Conservation (phyloP, 2,329 filamentous ascomycete species). For the Scytalidium sp. region DNA sequence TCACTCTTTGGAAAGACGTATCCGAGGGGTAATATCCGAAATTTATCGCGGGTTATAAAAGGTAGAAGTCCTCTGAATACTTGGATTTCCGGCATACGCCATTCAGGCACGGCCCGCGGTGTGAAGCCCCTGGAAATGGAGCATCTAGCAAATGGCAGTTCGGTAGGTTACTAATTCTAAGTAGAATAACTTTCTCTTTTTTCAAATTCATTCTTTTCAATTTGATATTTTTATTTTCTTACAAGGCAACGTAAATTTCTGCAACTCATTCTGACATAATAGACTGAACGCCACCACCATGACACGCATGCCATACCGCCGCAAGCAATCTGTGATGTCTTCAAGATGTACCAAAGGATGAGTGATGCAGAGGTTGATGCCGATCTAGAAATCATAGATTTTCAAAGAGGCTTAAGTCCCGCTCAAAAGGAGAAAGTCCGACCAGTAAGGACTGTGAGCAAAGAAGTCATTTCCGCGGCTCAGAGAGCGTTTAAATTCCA, state of each 20-base stretch:
- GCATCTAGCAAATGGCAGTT: background rate
- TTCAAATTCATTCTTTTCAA: background rate
- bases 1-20: background rate
- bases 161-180: background rate
- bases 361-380: slow-evolving; percentile 18
- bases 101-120: background rate
- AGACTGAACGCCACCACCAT: slow-evolving; percentile 9
- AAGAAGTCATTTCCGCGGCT: slow-evolving; percentile 19
- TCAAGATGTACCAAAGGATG: slow-evolving; percentile 28
- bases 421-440: slow-evolving; percentile 20
- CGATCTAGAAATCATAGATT: slow-evolving; percentile 26
- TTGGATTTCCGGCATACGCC: background rate
- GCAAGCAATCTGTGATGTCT: slow-evolving; percentile 27
- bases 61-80: background rate
- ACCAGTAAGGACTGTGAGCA: slow-evolving; percentile 16
- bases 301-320: slow-evolving; percentile 30
- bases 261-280: background rate
- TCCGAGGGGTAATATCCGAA: background rate
- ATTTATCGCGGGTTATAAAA: background rate
- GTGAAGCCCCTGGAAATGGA: background rate
- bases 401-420: slow-evolving; percentile 22
- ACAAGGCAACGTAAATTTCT: background rate
- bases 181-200: background rate
- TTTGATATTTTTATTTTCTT: background rate
- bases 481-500: slow-evolving; percentile 13